Evolutionary conservation across 2,329 filamentous ascomycete species (phyloP), one percentile per base, ranked within the genome.

Genomic region (Drechmeria coniospora): DNA sequence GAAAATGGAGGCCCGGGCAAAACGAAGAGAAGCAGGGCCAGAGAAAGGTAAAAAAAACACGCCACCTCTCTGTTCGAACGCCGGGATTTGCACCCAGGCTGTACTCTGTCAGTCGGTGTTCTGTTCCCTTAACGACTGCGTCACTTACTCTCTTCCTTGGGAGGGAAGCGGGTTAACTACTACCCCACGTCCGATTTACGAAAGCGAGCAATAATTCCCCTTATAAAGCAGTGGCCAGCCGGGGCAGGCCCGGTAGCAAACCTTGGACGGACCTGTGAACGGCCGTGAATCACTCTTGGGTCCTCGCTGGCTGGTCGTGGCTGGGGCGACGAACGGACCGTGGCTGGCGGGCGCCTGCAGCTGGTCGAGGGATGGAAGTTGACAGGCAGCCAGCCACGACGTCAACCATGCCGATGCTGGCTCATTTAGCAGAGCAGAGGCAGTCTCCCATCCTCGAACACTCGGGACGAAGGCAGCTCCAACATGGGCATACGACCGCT

Each of bases 21-120:
- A 29, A 22, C 16, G 12, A 21, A 17, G 21, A 29, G 11, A 29
- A 11, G 20, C 20, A 20, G 7, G 18, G 10, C 7, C 6, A 7
- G 18, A 6, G 13, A 20, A 23, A 32, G 30, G 20, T 32, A 30
- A 33, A 30, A 35, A 31, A 38, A 32, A 32, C 19, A 19, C 17
- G 8, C 19, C 13, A 19, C 21, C 18, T 23, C 21, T 20, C 15
- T 28, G 31, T 38, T 42, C 36, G 39, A 42, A 42, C 37, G 38
- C 36, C 39, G 37, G 38, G 39, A 42, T 37, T 42, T 37, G 37
- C 39, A 40, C 38, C 38, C 38, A 31, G 32, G 32, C 28, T 38
- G 25, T 25, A 21, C 21, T 13, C 5, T 11, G 27, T 37, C 27
- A 36, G 33, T 16, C 29, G 22, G 19, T 21, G 14, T 13, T 22